Conservation (phyloP, 1,139 yeast species). For the Taphrina deformans region DNA sequence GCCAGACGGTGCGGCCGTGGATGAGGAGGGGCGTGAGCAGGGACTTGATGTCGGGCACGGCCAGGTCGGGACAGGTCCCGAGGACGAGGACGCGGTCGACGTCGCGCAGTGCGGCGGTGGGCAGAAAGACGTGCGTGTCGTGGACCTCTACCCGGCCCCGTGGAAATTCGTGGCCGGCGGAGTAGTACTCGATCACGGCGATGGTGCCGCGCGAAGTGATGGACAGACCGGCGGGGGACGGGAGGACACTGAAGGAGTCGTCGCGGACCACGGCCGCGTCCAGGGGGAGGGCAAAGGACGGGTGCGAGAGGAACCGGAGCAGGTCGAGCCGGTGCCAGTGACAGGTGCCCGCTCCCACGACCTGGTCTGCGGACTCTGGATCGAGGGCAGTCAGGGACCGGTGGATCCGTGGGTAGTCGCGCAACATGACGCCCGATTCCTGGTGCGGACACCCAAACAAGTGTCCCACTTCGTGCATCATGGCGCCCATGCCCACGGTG, state of each 20-base stretch:
- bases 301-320: conserved; percentile 75
- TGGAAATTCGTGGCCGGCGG: conserved; percentile 54
- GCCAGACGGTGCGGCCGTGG: not conserved
- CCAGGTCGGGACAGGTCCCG: conserved; percentile 33
- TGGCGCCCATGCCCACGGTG: conserved; percentile 86
- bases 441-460: conserved; percentile 89
- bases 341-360: conserved; percentile 67
- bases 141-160: not conserved
- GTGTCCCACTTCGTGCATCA: conserved; percentile 94
- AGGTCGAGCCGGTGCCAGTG: conserved; percentile 85
- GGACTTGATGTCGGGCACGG: conserved; percentile 43
- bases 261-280: conserved; percentile 52
- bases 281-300: conserved; percentile 67
- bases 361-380: conserved; percentile 57
- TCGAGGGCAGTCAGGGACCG: conserved; percentile 76
- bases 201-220: conserved; percentile 65
- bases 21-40: conserved; percentile 34
- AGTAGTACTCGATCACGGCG: conserved; percentile 55
- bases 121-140: conserved; percentile 20
- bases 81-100: not conserved
- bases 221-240: conserved; percentile 49
- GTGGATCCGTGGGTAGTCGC: conserved; percentile 79
- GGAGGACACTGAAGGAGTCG: conserved; percentile 42
- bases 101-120: conserved; percentile 5
- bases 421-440: conserved; percentile 81